Percentiles rank a stretch among this genome's conserved stretches.
phyloP scores from a whole-genome alignment of 495 filamentous ascomycete genomes.

The Letharia lupina region DNA sequence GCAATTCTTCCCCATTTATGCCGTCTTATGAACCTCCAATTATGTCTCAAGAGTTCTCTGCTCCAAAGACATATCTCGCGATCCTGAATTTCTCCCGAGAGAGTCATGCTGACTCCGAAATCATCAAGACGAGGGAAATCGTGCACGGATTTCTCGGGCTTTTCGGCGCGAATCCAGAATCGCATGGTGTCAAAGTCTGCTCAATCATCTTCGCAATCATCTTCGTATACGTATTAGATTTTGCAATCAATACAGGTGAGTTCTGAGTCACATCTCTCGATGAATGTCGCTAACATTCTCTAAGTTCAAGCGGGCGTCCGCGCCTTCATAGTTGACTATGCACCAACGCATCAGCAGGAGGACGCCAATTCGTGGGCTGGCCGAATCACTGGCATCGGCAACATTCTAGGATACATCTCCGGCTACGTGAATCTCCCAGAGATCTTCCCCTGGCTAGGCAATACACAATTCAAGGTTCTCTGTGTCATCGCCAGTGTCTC shows the following conservation, averaged over 20 bases:
- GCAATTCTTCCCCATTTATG: no score
- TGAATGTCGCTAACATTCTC: conserved; percentile 6
- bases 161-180: conserved; percentile 60
- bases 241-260: conserved; percentile 85
- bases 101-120: no score
- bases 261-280: conserved; percentile 1
- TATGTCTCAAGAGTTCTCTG: no score
- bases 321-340: conserved; percentile 85
- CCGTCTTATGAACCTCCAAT: no score
- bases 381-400: conserved; percentile 70
- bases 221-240: conserved; percentile 78
- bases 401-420: conserved; percentile 76
- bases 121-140: conserved; percentile 41
- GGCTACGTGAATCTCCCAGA: conserved; percentile 71
- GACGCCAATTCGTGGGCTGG: conserved; percentile 82
- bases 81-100: no score
- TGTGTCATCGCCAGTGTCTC: conserved; percentile 70
- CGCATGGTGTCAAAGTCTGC: conserved; percentile 48
- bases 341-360: conserved; percentile 83
- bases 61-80: no score
- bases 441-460: conserved; percentile 63
- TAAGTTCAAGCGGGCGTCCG: conserved; percentile 79
- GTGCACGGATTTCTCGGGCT: conserved; percentile 59
- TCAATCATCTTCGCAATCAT: conserved; percentile 68
- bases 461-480: conserved; percentile 82